Evolutionary conservation across 805 yeast genomes (phyloP).

Genomic region (Candida odintsovae): DNA sequence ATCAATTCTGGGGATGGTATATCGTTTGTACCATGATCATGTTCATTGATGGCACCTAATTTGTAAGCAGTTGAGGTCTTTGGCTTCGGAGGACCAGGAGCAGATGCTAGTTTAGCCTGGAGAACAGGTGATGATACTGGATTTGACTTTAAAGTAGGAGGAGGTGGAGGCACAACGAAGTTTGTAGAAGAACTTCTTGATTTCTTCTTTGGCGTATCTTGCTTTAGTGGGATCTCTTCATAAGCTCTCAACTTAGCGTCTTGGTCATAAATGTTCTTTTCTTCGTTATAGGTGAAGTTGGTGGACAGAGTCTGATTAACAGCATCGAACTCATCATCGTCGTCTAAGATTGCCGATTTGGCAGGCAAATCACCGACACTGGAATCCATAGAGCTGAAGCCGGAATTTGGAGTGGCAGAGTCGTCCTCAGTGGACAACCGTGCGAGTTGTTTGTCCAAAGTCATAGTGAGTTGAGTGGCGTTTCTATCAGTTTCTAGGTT

Average conservation of each 20-base stretch:
- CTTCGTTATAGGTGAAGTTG: slow-evolving; percentile 63
- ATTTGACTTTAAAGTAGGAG: slow-evolving; percentile 26
- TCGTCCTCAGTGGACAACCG: neutral
- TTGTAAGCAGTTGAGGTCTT: slow-evolving; percentile 29
- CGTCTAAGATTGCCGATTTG: neutral
- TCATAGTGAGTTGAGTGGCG: neutral
- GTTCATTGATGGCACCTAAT: slow-evolving; percentile 40
- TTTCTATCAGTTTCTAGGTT: neutral
- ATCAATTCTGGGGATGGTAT: slow-evolving; percentile 64
- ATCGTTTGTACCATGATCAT: slow-evolving; percentile 47
- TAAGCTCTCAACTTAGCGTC: slow-evolving; percentile 62
- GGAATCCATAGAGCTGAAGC: neutral
- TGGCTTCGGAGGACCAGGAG: slow-evolving; percentile 1
- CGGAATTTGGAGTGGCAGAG: neutral
- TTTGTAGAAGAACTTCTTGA: slow-evolving; percentile 31
- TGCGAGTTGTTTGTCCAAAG: neutral
- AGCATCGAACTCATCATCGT: slow-evolving; percentile 16
- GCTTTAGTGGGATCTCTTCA: slow-evolving; percentile 25
- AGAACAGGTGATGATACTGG: slow-evolving; percentile 16
- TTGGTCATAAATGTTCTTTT: slow-evolving; percentile 54
- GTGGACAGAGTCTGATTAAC: slow-evolving; percentile 32
- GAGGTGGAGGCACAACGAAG: slow-evolving; percentile 32
- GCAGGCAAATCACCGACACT: neutral
- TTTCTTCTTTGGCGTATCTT: slow-evolving; percentile 27
- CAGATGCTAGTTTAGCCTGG: slow-evolving; percentile 1